These are phyloP conservation scores for Botryosphaeria agaves DNA, from an alignment of 2,329 filamentous ascomycete genomes.

Conservation along the genomic window DNA sequence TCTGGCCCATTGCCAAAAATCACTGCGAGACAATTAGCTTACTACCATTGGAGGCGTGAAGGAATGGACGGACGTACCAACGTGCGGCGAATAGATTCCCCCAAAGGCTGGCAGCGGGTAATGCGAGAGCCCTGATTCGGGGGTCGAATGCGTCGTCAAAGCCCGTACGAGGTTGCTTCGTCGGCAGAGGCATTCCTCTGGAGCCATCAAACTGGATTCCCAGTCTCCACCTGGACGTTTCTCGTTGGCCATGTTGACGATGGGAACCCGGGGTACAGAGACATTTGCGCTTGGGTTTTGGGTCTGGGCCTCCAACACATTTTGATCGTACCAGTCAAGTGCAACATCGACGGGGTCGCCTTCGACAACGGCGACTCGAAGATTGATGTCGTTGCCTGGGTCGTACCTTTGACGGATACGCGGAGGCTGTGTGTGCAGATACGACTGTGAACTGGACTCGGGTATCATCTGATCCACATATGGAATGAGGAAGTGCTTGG, in stretches of 20 bases:
- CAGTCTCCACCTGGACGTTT: slow-evolving; percentile 64
- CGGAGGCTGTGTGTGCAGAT: slow-evolving; percentile 30
- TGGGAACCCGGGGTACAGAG: slow-evolving; percentile 44
- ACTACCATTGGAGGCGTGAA: not conserved
- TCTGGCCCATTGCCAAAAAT: slow-evolving; percentile 53
- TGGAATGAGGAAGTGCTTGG: slow-evolving; percentile 53
- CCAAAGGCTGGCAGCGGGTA: slow-evolving; percentile 57
- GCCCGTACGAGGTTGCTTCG: slow-evolving; percentile 57
- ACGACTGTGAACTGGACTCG: slow-evolving; percentile 38
- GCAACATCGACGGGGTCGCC: slow-evolving; percentile 33
- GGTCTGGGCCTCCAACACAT: slow-evolving; percentile 14
- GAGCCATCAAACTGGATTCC: slow-evolving; percentile 47
- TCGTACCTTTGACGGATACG: slow-evolving; percentile 25
- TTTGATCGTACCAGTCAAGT: slow-evolving; percentile 36
- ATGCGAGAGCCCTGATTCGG: slow-evolving; percentile 28
- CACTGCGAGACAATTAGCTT: slow-evolving; percentile 24
- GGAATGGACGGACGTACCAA: slow-evolving; percentile 31
- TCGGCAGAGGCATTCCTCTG: slow-evolving; percentile 57
- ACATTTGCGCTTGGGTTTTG: slow-evolving; percentile 6
- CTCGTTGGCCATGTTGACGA: slow-evolving; percentile 61
- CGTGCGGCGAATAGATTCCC: slow-evolving; percentile 51
- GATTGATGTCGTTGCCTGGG: slow-evolving; percentile 23
- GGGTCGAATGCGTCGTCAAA: slow-evolving; percentile 33
- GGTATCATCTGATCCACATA: slow-evolving; percentile 39
- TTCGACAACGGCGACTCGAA: slow-evolving; percentile 26